Conservation (phyloP, 164 flowering plant genomes). For the Paratinospora sagittata region DNA sequence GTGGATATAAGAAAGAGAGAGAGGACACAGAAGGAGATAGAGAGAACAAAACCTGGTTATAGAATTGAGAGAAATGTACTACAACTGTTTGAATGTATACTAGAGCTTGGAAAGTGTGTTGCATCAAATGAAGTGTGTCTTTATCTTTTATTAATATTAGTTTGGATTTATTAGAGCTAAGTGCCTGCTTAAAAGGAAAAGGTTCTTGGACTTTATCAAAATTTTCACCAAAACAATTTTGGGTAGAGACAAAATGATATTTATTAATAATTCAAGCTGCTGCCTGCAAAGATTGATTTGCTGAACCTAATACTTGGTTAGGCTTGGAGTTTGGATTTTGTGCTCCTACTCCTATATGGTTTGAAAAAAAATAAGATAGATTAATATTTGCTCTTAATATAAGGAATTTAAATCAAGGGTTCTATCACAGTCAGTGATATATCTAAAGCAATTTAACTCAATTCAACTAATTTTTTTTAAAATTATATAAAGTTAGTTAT, state of each 20-base stretch:
- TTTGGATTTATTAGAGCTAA: conserved; percentile 3
- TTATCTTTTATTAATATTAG: not conserved
- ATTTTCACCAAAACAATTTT: not conserved
- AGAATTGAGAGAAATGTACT: not conserved
- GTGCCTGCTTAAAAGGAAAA: not conserved
- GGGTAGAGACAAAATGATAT: not conserved
- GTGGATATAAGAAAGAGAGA: too few relatives aligned
- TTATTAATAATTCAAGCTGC: not conserved
- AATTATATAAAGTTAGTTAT: too few relatives aligned
- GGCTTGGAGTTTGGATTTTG: not conserved
- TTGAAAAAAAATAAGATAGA: too few relatives aligned
- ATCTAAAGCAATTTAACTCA: too few relatives aligned
- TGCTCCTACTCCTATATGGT: too few relatives aligned
- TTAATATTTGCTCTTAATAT: too few relatives aligned
- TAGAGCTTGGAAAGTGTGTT: conserved; percentile 7
- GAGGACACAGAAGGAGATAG: conserved; percentile 24
- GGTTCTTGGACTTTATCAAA: not conserved
- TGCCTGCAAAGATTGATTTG: not conserved
- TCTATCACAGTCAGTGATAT: too few relatives aligned
- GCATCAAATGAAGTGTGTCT: conserved; percentile 8
- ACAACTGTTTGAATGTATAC: not conserved
- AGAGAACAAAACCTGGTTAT: not conserved
- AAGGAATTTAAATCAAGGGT: too few relatives aligned
- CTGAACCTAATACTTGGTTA: not conserved
- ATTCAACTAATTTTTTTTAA: too few relatives aligned